These are phyloP conservation scores for Davidsoniella virescens DNA, from an alignment of 2,329 filamentous ascomycete genomes.

Conservation along the genomic window DNA sequence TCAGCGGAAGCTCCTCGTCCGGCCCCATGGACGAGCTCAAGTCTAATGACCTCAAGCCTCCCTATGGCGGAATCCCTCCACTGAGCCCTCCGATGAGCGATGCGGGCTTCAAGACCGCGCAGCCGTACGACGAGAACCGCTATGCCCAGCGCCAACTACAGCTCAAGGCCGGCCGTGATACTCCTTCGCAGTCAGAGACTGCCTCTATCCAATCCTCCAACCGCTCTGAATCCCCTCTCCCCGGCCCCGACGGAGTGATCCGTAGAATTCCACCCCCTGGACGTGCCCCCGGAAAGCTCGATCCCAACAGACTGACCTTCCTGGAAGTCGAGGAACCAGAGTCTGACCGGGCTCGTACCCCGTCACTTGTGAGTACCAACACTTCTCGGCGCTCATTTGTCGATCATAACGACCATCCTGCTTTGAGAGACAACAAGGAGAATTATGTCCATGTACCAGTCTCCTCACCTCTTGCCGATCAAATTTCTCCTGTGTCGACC, in stretches of 20 bases:
- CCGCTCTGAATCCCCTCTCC: slow-evolving; percentile 6
- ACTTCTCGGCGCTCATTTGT: slow-evolving; percentile 7
- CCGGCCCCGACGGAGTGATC: neutral
- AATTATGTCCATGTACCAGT: too few species aligned
- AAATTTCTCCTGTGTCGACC: slow-evolving; percentile 39
- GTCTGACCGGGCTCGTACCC: slow-evolving; percentile 18
- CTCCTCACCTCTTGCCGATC: slow-evolving; percentile 46
- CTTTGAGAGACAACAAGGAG: slow-evolving; percentile 5
- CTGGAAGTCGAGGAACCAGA: slow-evolving; percentile 27
- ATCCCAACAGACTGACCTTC: slow-evolving; percentile 22
- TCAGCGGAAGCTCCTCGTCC: slow-evolving; percentile 4
- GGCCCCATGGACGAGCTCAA: slow-evolving; percentile 13
- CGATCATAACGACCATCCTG: slow-evolving; percentile 12
- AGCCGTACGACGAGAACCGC: slow-evolving; percentile 69
- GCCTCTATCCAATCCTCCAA: slow-evolving; percentile 5
- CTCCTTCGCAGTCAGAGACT: slow-evolving; percentile 29
- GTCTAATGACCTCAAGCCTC: slow-evolving; percentile 18
- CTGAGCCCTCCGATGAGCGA: slow-evolving; percentile 50
- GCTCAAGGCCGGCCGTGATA: slow-evolving; percentile 59
- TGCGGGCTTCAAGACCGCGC: slow-evolving; percentile 51
- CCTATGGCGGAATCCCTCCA: slow-evolving; percentile 23
- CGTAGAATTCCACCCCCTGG: slow-evolving; percentile 3
- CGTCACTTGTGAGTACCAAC: slow-evolving; percentile 10
- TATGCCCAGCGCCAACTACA: slow-evolving; percentile 70
- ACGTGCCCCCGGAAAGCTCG: slow-evolving; percentile 9